A percentile compares a stretch with the other conserved stretches of the same genome.
phyloP scores from a whole-genome alignment of 1,139 yeast genomes.

The Blastobotrys persicus region DNA sequence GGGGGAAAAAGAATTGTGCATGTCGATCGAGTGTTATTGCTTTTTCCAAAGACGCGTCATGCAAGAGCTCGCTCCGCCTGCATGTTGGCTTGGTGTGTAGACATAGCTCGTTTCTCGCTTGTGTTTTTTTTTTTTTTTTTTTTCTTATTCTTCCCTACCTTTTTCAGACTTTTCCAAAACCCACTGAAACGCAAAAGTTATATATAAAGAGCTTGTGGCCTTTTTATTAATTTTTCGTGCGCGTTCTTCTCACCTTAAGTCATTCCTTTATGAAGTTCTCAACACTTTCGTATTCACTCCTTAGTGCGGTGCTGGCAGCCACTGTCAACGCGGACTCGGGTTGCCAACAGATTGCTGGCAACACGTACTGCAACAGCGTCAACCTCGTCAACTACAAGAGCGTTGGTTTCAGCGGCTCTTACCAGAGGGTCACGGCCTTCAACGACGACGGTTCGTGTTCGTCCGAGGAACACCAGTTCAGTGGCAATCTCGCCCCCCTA shows the following conservation, averaged over 20 bases:
- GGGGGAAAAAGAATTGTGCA: background rate
- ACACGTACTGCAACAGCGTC: constrained; percentile 77
- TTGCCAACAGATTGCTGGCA: constrained; percentile 49
- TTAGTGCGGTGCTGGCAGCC: constrained; percentile 20
- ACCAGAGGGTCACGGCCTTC: constrained; percentile 67
- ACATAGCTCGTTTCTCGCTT: background rate
- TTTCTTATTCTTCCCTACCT: constrained; percentile 4
- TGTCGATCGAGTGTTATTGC: background rate
- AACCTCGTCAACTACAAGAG: constrained; percentile 64
- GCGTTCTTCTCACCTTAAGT: constrained; percentile 11
- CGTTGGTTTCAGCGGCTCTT: constrained; percentile 79
- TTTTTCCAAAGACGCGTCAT: background rate
- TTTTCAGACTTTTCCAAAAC: constrained; percentile 1
- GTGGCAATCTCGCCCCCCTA: constrained; percentile 78
- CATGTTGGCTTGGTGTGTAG: background rate
- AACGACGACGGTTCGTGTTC: constrained; percentile 69
- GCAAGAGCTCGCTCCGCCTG: background rate
- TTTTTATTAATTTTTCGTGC: background rate
- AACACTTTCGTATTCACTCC: constrained; percentile 14
- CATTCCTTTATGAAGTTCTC: constrained; percentile 18
- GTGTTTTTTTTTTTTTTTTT: constrained; percentile 1
- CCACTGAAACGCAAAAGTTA: background rate
- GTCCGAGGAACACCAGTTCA: constrained; percentile 50
- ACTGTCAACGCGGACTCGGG: constrained; percentile 21
- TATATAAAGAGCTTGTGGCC: background rate